Conservation (phyloP, 208 protist genomes). For the Trypanosoma congolense region DNA sequence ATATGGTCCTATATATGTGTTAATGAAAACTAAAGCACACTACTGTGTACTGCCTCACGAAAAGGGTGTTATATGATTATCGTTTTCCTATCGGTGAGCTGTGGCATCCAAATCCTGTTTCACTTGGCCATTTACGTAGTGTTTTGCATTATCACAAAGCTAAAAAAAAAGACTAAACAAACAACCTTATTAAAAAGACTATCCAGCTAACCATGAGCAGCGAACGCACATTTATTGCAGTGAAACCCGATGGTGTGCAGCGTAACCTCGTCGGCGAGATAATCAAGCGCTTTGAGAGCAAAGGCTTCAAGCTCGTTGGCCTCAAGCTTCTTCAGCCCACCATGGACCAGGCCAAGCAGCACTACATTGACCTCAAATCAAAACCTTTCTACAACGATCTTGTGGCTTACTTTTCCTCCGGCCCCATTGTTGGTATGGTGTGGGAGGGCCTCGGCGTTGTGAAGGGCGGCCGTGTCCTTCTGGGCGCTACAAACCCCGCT, state of each 20-base stretch:
- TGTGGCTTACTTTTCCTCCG: constrained; percentile 93
- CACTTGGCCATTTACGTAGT: too few relatives aligned
- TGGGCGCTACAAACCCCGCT: constrained; percentile 95
- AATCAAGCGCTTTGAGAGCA: constrained; percentile 93
- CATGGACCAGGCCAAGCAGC: constrained; percentile 74
- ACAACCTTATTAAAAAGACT: constrained; percentile 1
- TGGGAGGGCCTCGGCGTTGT: constrained; percentile 96
- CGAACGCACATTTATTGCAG: constrained; percentile 94
- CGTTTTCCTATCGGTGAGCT: too few relatives aligned
- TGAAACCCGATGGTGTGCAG: constrained; percentile 95
- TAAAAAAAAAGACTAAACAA: neutral
- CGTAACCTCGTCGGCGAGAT: constrained; percentile 92
- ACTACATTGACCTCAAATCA: constrained; percentile 86
- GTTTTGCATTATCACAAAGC: neutral
- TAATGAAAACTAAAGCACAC: too few relatives aligned
- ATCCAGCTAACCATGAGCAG: constrained; percentile 38
- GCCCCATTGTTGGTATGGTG: constrained; percentile 97
- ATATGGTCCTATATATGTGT: too few relatives aligned
- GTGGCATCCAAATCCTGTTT: too few relatives aligned
- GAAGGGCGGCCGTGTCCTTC: constrained; percentile 88
- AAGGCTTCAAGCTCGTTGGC: constrained; percentile 94
- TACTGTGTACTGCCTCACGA: too few relatives aligned
- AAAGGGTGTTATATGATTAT: too few relatives aligned
- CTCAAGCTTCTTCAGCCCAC: constrained; percentile 90
- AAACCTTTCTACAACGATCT: constrained; percentile 94